These are phyloP conservation scores for Penicillium sp. DNA, from an alignment of 2,329 filamentous ascomycete genomes.

Conservation along the genomic window DNA sequence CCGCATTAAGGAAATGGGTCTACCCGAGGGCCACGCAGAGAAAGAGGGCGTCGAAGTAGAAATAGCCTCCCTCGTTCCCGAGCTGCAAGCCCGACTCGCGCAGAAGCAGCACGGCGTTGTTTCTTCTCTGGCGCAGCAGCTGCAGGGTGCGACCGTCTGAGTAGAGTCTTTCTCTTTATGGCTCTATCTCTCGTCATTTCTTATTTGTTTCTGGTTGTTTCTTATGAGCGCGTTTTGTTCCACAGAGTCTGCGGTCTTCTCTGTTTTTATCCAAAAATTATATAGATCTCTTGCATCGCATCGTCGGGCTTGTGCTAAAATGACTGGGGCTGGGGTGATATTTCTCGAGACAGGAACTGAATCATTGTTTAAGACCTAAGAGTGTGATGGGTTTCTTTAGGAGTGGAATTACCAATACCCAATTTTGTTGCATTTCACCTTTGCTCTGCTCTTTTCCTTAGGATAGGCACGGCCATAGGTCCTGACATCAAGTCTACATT, in stretches of 20 bases:
- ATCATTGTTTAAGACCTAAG: not conserved
- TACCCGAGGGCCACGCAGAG: conserved; percentile 77
- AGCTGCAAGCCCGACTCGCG: conserved; percentile 25
- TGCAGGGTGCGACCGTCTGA: conserved; percentile 24
- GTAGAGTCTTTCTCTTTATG: conserved; percentile 11
- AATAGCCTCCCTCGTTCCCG: conserved; percentile 38
- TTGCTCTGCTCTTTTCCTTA: too few species aligned
- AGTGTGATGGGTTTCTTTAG: not conserved
- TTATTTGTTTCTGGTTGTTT: not conserved
- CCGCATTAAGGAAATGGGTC: conserved; percentile 79
- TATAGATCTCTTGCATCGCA: conserved; percentile 15
- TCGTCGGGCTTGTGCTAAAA: conserved; percentile 8
- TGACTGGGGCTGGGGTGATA: conserved; percentile 1
- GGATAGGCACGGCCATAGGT: too few species aligned
- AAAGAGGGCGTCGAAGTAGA: conserved; percentile 80
- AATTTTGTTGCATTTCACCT: conserved; percentile 9
- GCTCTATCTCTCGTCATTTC: conserved; percentile 8
- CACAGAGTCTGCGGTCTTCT: conserved; percentile 1
- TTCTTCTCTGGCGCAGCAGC: conserved; percentile 22
- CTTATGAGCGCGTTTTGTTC: conserved; percentile 8
- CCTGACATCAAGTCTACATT: not conserved
- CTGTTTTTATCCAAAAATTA: conserved; percentile 8
- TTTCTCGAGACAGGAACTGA: not conserved
- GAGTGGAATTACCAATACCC: conserved; percentile 12
- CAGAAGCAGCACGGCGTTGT: conserved; percentile 22